These are phyloP conservation scores for Petunia secreta DNA, from an alignment of 257 asterid species.

Conservation along the genomic window DNA sequence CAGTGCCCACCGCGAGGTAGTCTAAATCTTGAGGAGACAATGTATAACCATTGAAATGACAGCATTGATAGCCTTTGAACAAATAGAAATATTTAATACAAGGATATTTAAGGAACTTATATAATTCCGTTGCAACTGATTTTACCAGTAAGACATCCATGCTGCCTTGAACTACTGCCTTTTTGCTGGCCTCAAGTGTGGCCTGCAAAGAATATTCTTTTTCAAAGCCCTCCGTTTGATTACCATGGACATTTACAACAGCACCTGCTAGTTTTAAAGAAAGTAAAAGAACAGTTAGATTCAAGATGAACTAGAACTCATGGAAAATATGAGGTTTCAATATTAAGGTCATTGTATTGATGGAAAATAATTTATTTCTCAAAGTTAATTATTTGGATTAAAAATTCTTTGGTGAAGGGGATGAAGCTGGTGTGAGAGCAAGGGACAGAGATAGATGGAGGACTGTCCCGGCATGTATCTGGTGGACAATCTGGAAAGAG, in stretches of 20 bases:
- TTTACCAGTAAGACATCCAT: conserved; percentile 76
- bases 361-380: neutral
- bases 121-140: neutral
- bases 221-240: conserved; percentile 61
- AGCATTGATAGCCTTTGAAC: neutral
- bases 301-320: conserved; percentile 2
- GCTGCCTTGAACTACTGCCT: conserved; percentile 80
- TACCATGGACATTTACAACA: conserved; percentile 54
- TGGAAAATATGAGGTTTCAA: neutral
- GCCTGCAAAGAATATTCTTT: conserved; percentile 61
- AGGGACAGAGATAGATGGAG: no score
- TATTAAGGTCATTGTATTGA: conserved; percentile 9
- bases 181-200: conserved; percentile 81
- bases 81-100: conserved; percentile 16
- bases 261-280: conserved; percentile 55
- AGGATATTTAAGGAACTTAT: neutral
- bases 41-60: conserved; percentile 2
- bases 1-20: neutral
- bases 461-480: no score
- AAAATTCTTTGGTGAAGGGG: neutral
- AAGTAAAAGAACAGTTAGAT: conserved; percentile 26
- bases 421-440: no score
- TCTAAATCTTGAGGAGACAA: conserved; percentile 2
- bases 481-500: no score
- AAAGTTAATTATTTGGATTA: neutral